Evolutionary conservation across 78 protist genomes (phyloP).

Genomic region (Reticulomyxa filosa): DNA sequence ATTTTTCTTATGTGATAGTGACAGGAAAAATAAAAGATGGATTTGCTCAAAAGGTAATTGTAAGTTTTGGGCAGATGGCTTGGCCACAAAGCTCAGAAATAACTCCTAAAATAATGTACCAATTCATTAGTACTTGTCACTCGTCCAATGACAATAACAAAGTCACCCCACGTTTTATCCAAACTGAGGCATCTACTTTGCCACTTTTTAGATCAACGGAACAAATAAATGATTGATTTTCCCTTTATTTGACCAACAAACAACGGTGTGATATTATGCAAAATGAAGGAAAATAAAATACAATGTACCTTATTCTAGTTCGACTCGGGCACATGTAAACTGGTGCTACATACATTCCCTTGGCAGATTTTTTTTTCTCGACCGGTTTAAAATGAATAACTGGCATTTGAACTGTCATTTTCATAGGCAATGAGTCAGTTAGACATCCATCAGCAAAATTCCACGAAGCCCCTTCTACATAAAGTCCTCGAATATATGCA

Average conservation of each 20-base stretch:
- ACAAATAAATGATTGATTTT: neutral
- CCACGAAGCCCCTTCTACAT: slow-evolving; percentile 68
- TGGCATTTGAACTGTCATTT: slow-evolving; percentile 45
- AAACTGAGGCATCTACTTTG: slow-evolving; percentile 31
- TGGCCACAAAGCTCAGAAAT: too few species aligned
- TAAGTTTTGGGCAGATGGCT: too few species aligned
- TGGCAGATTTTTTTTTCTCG: slow-evolving; percentile 25
- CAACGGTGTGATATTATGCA: slow-evolving; percentile 14
- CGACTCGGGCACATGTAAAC: slow-evolving; percentile 46
- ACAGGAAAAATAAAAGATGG: too few species aligned
- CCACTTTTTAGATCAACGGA: too few species aligned
- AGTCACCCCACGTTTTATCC: slow-evolving; percentile 58
- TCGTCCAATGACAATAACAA: slow-evolving; percentile 11
- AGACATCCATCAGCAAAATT: slow-evolving; percentile 14
- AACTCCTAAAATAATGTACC: too few species aligned
- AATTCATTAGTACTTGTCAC: neutral
- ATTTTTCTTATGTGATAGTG: too few species aligned
- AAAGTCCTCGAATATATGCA: slow-evolving; percentile 45
- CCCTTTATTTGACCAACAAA: neutral
- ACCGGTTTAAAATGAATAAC: slow-evolving; percentile 50
- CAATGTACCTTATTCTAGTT: slow-evolving; percentile 43
- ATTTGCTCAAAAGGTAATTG: too few species aligned
- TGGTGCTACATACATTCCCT: slow-evolving; percentile 44
- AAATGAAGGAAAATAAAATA: slow-evolving; percentile 41
- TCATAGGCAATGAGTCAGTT: slow-evolving; percentile 55